Base-by-base conservation (phyloP, 768 basidiomycete genomes). In the Mycena galericulata region DNA sequence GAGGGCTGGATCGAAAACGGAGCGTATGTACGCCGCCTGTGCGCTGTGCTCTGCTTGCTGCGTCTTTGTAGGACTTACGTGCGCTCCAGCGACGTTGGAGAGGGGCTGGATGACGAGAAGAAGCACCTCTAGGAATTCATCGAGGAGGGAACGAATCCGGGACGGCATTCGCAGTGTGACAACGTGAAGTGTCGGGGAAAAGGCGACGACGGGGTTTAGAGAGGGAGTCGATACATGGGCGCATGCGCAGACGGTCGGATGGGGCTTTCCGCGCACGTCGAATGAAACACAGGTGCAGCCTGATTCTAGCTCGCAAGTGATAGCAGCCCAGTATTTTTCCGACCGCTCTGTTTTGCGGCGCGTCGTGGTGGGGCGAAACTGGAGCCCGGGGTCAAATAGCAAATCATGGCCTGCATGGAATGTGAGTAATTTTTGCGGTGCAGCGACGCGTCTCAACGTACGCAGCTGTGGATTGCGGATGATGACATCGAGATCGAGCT, bases 401-500 rank as follows among this genome's bases (percentile, higher is more conserved):
- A 97, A 85, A 79, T 97, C 95, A 73, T 97, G 95, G 36, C 93
- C 93, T 95, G 74, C 29, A 34, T 59, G 62, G 65, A 45, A 59
- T 60, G 65, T 71, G 57, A 62, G 65, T 70, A 68, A 64, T 69
- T 70, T 55, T 58, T 65, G 53, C 54, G 41, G 43, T 9, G 57
- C 30, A 60, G 60, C 64, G 46, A 72, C 34, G 62, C 65, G 70
- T 46, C 51, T 4, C 17, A 24, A 91, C 91, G 82, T 81, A 94
- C 96, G 92, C 66, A 97, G 90, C 76, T 96, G 95, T 26, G 95
- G 94, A 78, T 96, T 96, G 53, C 93, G 89, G 63, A 97, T 85
- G 73, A 97, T 96, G 59, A 91, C 88, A 65, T 91, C 88, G 22
- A 97, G 83, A 77, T 98, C 95, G 56, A 98, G 84, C 75, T 96